Base-by-base conservation (phyloP, 78 protist genomes). In the slime mould (Dictyostelium discoideum) region DNA sequence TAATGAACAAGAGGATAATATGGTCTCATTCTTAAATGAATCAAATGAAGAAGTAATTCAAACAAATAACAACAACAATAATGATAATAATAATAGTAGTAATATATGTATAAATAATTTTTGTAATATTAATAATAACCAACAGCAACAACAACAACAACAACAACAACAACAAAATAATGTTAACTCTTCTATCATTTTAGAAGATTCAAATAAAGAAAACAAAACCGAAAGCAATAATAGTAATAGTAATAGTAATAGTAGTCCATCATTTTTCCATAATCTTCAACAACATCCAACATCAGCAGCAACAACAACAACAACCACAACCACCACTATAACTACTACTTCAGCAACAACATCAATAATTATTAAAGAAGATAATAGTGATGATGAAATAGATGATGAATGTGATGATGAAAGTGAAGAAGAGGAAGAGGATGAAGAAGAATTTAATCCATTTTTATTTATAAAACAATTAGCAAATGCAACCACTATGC, bases 361-460 rank as follows among this genome's bases (percentile, higher is more conserved):
- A 16, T 18, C 46, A 18, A 77, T 40, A 39, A 2, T 40, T 18
- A 40, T 40, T 40, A 40, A 77, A 77, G 57, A 77, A 42, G 32
- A 81, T 24, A 20, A 50, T 26, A 13, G 57, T 13, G 32, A 48
- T 48, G 85, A 81, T 13, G 69, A 81, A 48, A 20, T 13, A 13
- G 69, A 81, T 86, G 86, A 80, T 80, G 29, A 76, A 42, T 46
- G 50, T 16, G 94, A 90, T 14, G 82, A 54, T 5, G 76, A 42
- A 11, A 92, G 86, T 2, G 92, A 84, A 5, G 96, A 93, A 44
- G 96, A 93, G 6, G 92, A 85, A 9, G 92, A 73, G 0, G 87
- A 85, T 16, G 96, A 86, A 10, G 87, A 93, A 18, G 81, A 40
- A 46, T 93, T 84, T 57, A 87, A 93, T 60, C 96, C 96, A 40